Evolutionary conservation across 495 filamentous ascomycete genomes (phyloP), one percentile per base, ranked within the genome.

Genomic region (Penicillium manginii): DNA sequence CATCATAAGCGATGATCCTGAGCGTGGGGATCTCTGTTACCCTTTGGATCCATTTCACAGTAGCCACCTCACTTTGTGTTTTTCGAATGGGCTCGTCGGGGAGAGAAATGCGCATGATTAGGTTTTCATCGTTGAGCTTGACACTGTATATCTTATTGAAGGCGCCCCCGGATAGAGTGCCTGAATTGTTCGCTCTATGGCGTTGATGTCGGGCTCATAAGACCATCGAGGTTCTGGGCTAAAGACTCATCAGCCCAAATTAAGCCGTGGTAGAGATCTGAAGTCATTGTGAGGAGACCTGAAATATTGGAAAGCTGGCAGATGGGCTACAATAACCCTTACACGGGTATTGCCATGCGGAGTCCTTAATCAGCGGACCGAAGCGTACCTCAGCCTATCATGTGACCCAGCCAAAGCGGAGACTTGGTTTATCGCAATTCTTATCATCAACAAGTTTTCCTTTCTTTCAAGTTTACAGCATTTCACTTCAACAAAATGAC

Each of bases 11-110:
- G 19, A 75, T 53, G 17, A 86, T 73, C 1, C 65, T 61, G 4
- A 85, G 80, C 1, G 85, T 75, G 0, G 84, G 85, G 4, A 86
- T 69, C 7, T 64, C 63, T 14, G 83, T 84, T 23, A 69, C 60
- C 26, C 67, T 55, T 12, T 70, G 58, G 6, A 86, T 60, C 59
- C 74, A 82, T 10, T 63, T 63, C 3, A 84, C 70, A 0, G 85
- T 87, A 1, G 82, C 77, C 2, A 81, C 83, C 54, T 87, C 83
- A 54, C 81, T 81, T 15, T 71, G 70, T 3, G 73, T 82, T 65
- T 85, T 86, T 60, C 64, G 67, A 32, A 57, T 62, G 0, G 83
- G 81, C 40, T 81, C 73, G 33, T 86, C 75, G 0, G 83, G 83
- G 14, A 85, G 66, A 2, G 69, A 73, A 1, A 85, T 67, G 9